phyloP scores from a whole-genome alignment of 1,284 basidiomycete genomes.

The Malassezia caprae region DNA sequence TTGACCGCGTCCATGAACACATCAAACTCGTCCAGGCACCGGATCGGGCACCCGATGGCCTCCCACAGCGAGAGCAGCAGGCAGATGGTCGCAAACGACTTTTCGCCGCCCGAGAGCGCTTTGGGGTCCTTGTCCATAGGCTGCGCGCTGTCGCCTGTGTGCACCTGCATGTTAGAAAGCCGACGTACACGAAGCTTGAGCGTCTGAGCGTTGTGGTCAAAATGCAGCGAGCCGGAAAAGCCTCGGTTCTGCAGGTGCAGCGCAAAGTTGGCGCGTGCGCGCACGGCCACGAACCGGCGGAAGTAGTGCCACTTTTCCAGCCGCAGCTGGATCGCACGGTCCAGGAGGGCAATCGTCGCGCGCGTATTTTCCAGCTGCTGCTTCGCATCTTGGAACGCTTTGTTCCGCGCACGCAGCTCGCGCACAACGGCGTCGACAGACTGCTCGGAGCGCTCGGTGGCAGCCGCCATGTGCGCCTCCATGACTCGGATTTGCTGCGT shows the following conservation, averaged over 20 bases:
- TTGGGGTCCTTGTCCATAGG: slow-evolving; percentile 49
- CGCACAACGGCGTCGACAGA: slow-evolving; percentile 12
- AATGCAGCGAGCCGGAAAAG: slow-evolving; percentile 52
- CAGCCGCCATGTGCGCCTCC: slow-evolving; percentile 11
- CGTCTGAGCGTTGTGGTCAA: slow-evolving; percentile 64
- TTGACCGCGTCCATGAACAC: slow-evolving; percentile 95
- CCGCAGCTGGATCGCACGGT: slow-evolving; percentile 59
- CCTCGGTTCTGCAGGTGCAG: slow-evolving; percentile 73
- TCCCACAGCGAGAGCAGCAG: slow-evolving; percentile 88
- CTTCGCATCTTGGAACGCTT: slow-evolving; percentile 60
- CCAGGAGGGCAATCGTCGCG: slow-evolving; percentile 8
- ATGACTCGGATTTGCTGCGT: slow-evolving; percentile 13
- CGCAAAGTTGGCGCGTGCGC: slow-evolving; percentile 72
- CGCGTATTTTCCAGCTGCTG: slow-evolving; percentile 62
- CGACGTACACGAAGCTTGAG: slow-evolving; percentile 61
- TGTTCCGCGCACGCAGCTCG: slow-evolving; percentile 52
- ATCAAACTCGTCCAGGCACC: slow-evolving; percentile 73
- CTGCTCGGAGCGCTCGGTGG: neutral
- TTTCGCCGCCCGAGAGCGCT: slow-evolving; percentile 75
- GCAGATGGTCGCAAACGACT: slow-evolving; percentile 92
- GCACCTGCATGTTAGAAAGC: slow-evolving; percentile 53
- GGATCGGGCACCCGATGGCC: slow-evolving; percentile 79
- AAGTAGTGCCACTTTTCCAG: slow-evolving; percentile 72
- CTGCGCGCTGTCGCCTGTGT: slow-evolving; percentile 68
- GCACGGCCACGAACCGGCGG: slow-evolving; percentile 69